Percentiles rank a stretch among this genome's conserved stretches.
Evolutionary conservation across 352 stramenopile genomes (phyloP).

Genomic region (Sclerospora graminicola): DNA sequence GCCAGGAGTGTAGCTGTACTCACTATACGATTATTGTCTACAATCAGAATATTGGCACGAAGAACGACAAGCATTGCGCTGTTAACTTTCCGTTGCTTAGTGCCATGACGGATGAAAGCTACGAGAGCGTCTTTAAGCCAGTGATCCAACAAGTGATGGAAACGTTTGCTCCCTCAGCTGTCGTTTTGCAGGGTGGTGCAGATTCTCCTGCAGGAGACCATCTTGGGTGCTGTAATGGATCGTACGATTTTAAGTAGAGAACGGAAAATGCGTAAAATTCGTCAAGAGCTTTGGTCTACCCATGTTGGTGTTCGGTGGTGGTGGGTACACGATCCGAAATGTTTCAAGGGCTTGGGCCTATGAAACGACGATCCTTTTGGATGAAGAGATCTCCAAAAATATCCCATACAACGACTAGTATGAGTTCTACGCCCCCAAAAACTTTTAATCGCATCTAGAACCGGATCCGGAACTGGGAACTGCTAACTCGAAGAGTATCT

Average conservation of each 20-base stretch:
- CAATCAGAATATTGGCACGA: too few species aligned
- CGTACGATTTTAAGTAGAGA: slow-evolving; percentile 16
- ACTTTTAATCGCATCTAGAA: slow-evolving; percentile 80
- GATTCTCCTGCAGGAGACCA: slow-evolving; percentile 95
- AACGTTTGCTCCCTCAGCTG: too few species aligned
- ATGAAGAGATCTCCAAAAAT: too few species aligned
- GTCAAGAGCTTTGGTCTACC: slow-evolving; percentile 82
- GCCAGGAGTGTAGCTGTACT: too few species aligned
- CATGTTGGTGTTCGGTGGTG: slow-evolving; percentile 73
- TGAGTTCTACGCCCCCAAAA: slow-evolving; percentile 73
- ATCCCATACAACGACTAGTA: too few species aligned
- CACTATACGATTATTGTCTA: too few species aligned
- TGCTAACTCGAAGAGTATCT: slow-evolving; percentile 60
- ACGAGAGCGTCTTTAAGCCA: slow-evolving; percentile 95
- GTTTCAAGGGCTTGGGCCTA: too few species aligned
- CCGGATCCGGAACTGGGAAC: slow-evolving; percentile 70
- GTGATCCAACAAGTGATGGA: slow-evolving; percentile 92
- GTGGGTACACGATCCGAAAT: slow-evolving; percentile 81
- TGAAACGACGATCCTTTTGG: too few species aligned
- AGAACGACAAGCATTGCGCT: slow-evolving; percentile 90
- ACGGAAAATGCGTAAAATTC: slow-evolving; percentile 75
- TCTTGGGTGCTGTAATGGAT: slow-evolving; percentile 96
- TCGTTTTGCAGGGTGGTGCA: slow-evolving; percentile 97
- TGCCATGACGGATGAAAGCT: slow-evolving; percentile 94
- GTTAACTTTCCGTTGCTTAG: slow-evolving; percentile 96